These are phyloP conservation scores for Westerdykella sp. DNA, from an alignment of 2,329 filamentous ascomycete species.

Conservation along the genomic window DNA sequence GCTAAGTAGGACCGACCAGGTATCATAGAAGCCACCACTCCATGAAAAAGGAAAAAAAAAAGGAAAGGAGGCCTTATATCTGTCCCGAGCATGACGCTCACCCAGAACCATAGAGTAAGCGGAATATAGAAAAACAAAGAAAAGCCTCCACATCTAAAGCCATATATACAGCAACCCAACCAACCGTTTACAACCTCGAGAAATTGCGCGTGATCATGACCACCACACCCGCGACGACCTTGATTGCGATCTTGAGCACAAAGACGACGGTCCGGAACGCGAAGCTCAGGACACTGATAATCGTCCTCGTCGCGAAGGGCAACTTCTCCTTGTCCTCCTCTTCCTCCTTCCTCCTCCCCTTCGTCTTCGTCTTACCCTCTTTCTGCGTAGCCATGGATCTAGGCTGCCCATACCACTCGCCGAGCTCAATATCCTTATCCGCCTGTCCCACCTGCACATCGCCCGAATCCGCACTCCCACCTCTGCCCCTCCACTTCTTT, in stretches of 20 bases:
- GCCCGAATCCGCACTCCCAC: too few species aligned
- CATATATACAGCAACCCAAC: background rate
- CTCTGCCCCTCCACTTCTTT: conserved; percentile 20
- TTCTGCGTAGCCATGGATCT: conserved; percentile 8
- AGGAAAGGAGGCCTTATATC: too few species aligned
- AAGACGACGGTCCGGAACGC: conserved; percentile 40
- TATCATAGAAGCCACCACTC: too few species aligned
- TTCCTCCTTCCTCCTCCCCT: conserved; percentile 24
- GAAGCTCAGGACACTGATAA: conserved; percentile 38
- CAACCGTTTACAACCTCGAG: conserved; percentile 22
- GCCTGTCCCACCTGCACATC: background rate
- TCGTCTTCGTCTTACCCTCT: conserved; percentile 15
- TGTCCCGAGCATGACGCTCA: too few species aligned
- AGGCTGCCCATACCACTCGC: conserved; percentile 33
- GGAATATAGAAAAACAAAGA: too few species aligned
- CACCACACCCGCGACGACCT: conserved; percentile 36
- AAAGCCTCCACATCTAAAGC: background rate
- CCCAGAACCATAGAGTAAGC: too few species aligned
- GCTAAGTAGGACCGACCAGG: too few species aligned
- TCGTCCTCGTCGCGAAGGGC: conserved; percentile 34
- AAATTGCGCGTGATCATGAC: conserved; percentile 35
- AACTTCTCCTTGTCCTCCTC: conserved; percentile 32
- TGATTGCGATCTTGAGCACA: conserved; percentile 38
- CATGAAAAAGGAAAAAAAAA: too few species aligned
- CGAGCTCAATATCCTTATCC: conserved; percentile 36